Evolutionary conservation across 129 eudicot species (phyloP).

Genomic region (Ambrosia trifida): DNA sequence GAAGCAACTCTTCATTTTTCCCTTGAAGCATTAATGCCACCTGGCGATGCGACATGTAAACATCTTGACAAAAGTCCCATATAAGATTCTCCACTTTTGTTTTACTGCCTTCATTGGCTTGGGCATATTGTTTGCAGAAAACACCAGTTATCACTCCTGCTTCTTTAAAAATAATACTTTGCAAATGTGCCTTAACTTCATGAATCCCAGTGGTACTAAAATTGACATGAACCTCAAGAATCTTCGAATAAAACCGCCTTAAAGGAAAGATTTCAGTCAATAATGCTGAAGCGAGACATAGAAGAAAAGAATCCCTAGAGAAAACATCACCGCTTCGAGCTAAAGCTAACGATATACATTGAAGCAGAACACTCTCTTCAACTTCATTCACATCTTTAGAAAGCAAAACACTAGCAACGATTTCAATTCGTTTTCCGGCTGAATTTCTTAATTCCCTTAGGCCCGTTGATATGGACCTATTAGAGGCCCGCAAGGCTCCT

Average conservation of each 20-base stretch:
- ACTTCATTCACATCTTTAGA: slow-evolving; percentile 29
- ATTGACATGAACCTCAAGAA: slow-evolving; percentile 39
- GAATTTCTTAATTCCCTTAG: slow-evolving; percentile 51
- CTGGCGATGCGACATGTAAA: slow-evolving; percentile 72
- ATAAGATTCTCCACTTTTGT: slow-evolving; percentile 59
- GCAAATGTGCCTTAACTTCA: slow-evolving; percentile 62
- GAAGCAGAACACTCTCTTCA: slow-evolving; percentile 43
- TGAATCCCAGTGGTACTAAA: slow-evolving; percentile 9
- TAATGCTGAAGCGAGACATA: slow-evolving; percentile 67
- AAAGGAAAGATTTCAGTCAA: slow-evolving; percentile 77
- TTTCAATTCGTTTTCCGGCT: slow-evolving; percentile 63
- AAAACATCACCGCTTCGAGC: slow-evolving; percentile 68
- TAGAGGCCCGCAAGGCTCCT: slow-evolving; percentile 73
- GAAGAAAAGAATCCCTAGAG: slow-evolving; percentile 45
- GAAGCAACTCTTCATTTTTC: slow-evolving; percentile 45
- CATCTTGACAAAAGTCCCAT: slow-evolving; percentile 80
- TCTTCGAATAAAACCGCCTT: slow-evolving; percentile 42
- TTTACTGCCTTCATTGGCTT: slow-evolving; percentile 55
- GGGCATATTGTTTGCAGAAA: slow-evolving; percentile 70
- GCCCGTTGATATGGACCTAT: slow-evolving; percentile 57
- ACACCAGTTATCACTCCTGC: slow-evolving; percentile 83
- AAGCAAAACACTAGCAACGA: slow-evolving; percentile 45
- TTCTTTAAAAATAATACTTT: slow-evolving; percentile 67
- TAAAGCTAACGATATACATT: slow-evolving; percentile 72
- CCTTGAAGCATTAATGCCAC: slow-evolving; percentile 61